These are phyloP conservation scores for Podaxis pistillaris DNA, from an alignment of 768 basidiomycete species.

Conservation along the genomic window DNA sequence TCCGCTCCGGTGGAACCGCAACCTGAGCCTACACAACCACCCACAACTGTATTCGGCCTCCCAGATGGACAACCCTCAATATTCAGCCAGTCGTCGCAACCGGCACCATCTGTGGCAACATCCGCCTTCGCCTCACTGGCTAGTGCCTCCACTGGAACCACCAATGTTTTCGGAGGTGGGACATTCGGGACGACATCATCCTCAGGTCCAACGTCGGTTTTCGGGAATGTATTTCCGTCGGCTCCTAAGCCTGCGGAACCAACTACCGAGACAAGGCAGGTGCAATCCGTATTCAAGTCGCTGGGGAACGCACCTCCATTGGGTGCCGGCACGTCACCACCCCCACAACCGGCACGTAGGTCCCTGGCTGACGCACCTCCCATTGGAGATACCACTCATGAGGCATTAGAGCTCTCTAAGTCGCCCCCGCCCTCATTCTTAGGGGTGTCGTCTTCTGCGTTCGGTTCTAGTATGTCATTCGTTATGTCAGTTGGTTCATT, in stretches of 20 bases:
- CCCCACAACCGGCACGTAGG: neutral
- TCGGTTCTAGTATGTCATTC: neutral
- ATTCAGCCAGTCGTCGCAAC: slow-evolving; percentile 4
- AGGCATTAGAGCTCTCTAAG: neutral
- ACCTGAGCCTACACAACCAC: neutral
- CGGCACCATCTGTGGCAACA: slow-evolving; percentile 17
- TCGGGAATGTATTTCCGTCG: slow-evolving; percentile 20
- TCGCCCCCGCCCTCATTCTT: neutral
- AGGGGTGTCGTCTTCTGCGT: neutral
- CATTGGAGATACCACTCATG: neutral
- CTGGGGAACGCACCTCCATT: neutral
- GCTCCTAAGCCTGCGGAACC: slow-evolving; percentile 20
- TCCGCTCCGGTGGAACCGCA: neutral
- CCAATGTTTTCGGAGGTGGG: slow-evolving; percentile 34
- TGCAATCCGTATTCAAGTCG: neutral
- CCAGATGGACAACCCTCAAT: slow-evolving; percentile 1
- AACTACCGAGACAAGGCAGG: slow-evolving; percentile 5
- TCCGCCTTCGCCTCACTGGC: slow-evolving; percentile 21
- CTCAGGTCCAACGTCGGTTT: slow-evolving; percentile 22
- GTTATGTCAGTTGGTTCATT: neutral
- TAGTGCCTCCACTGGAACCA: slow-evolving; percentile 24
- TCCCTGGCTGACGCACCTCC: slow-evolving; percentile 1
- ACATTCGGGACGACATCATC: slow-evolving; percentile 32
- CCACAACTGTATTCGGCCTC: neutral
- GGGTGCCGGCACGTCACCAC: neutral